Conservation (phyloP, 768 basidiomycete genomes). For the Pulveroboletus sp. region DNA sequence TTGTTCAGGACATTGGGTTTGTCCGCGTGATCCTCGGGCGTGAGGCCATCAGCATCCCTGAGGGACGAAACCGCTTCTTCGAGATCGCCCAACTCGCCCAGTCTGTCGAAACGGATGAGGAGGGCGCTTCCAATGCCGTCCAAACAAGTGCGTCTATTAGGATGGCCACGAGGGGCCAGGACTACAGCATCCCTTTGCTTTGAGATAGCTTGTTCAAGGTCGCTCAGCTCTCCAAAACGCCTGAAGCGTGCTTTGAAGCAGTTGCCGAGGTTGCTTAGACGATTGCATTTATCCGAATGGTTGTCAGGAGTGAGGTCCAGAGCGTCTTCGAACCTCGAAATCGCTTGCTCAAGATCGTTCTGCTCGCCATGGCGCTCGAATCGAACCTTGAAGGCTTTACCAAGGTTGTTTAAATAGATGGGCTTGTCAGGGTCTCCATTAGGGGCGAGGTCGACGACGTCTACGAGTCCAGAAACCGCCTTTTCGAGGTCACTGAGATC, state of each 20-base stretch:
- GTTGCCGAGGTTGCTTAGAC: not conserved
- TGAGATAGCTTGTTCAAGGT: slow-evolving; percentile 3
- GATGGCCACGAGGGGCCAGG: not conserved
- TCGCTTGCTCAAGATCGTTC: slow-evolving; percentile 4
- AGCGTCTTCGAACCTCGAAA: not conserved
- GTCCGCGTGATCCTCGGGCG: not conserved
- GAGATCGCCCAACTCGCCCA: not conserved
- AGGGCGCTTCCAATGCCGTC: not conserved
- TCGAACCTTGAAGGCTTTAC: not conserved
- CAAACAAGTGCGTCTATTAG: not conserved
- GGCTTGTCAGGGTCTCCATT: not conserved
- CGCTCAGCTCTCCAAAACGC: not conserved
- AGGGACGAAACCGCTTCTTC: not conserved
- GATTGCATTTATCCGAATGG: not conserved
- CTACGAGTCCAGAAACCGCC: not conserved
- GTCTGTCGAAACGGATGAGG: not conserved
- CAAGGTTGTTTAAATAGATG: not conserved
- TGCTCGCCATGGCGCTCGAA: not conserved
- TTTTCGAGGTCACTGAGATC: slow-evolving; percentile 2
- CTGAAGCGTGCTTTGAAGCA: not conserved
- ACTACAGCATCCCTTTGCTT: not conserved
- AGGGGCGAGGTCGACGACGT: not conserved
- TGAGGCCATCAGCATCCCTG: not conserved
- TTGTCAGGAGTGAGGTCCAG: not conserved
- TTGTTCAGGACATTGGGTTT: not conserved